Base-by-base conservation (phyloP, 75 land plant species). In the Gnetum montanum region DNA sequence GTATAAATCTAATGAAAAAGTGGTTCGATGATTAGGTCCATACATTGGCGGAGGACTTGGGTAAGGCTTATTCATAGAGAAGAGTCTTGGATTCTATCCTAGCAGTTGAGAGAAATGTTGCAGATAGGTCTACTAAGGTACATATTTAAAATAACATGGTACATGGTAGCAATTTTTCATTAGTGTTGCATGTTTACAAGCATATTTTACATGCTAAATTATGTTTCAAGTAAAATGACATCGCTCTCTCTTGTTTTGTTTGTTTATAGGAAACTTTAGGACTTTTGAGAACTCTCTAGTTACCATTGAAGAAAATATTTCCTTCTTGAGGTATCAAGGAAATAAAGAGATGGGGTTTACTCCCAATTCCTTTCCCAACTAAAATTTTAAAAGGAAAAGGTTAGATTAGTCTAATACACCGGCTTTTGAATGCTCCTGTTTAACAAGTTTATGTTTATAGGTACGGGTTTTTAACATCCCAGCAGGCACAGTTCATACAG, bases 21-120 rank as follows among this genome's bases (percentile, higher is more conserved):
- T 3, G 12, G 22, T 49, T 49, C 63, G 46, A 31, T 54, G 53
- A 25, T 35, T 70, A 95, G 99, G 83, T 81, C 48, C 83, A 81
- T 74, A 82, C 80, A 49, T 59, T 95, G 22, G 96, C 88, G 13
- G 85, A 81, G 63, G 92, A 90, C 52, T 72, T 90, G 70, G 97
- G 82, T 0, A 70, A 75, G 61, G 91, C 99, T 15, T 95, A 81
- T 56, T 59, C 97, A 1, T 87, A 90, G 41, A 62, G 78, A 31
- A 33, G 65, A 47, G 80, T 90, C 23, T 61, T 85, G 16, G 92
- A 83, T 27, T 54, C 59, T 12, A 64, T 78, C 58, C 10, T 76
- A n/a, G 74, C 62, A 12, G 81, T 63, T 22, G 98, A 89, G 64
- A 60, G 58, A 22, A 46, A 34, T 10, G 36, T 67, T 47, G 20